Conservation (phyloP, 2,329 filamentous ascomycete species). For the Trichoderma guizhouense region DNA sequence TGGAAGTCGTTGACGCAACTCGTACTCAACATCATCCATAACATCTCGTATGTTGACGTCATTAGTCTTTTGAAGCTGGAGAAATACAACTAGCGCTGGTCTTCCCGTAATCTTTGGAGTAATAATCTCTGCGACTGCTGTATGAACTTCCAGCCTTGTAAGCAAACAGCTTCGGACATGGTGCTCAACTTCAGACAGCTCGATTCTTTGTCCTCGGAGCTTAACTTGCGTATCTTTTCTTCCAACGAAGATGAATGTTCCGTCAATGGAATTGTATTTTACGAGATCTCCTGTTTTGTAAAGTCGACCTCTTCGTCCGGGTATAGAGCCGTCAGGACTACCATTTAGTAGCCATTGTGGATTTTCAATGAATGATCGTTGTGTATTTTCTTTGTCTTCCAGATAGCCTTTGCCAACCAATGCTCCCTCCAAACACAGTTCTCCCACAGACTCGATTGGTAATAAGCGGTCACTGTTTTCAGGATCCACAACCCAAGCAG, state of each 20-base stretch:
- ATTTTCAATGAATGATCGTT: constrained; percentile 30
- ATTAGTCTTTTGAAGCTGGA: not conserved
- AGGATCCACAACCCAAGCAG: not conserved
- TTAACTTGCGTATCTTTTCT: constrained; percentile 58
- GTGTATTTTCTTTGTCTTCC: constrained; percentile 23
- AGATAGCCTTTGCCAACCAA: constrained; percentile 56
- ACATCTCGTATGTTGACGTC: not conserved
- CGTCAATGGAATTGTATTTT: constrained; percentile 36
- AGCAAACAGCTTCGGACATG: not conserved
- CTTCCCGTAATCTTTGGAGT: not conserved
- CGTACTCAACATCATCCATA: not conserved
- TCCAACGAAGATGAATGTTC: constrained; percentile 43
- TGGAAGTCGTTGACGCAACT: not conserved
- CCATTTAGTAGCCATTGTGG: constrained; percentile 22
- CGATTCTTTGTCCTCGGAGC: constrained; percentile 54
- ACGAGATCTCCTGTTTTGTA: constrained; percentile 50
- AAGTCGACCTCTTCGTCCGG: constrained; percentile 18
- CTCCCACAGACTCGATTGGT: constrained; percentile 46
- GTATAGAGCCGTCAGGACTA: not conserved
- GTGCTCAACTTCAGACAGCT: constrained; percentile 35
- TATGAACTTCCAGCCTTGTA: not conserved
- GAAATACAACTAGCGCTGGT: not conserved
- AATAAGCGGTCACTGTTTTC: constrained; percentile 44
- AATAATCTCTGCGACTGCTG: not conserved
- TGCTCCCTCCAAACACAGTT: constrained; percentile 41